Base-by-base conservation (phyloP, 495 filamentous ascomycete species). In the Lichenothelia convexa region DNA sequence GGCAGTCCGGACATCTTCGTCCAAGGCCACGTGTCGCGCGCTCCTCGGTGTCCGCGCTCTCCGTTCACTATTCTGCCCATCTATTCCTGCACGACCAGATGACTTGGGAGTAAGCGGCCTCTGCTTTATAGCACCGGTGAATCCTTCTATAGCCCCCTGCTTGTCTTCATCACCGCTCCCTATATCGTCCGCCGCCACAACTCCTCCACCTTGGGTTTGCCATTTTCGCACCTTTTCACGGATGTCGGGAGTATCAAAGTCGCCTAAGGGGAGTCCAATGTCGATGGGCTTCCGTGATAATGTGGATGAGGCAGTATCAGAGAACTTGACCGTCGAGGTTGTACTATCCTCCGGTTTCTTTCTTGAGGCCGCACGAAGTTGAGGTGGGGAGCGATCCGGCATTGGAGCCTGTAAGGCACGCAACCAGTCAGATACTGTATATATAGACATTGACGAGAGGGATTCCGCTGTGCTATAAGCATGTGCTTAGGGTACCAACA, bases 1-100 rank as follows among this genome's bases (percentile, higher is more conserved):
- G 15, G 51, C 57, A 26, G 39, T 36, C 18, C 43, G 50, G 18
- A 57, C 35, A 2, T 60, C 55, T 8, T 47, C 44, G 24, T 50
- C 50, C 30, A 55, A 32, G 26, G 39, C 42, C 33, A 43, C 48
- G 38, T 44, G 46, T 21, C 19, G 33, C n/a, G 38, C 38, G 32
- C 46, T 52, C 32, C 48, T 45, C 18, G 38, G 41, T 34, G 34
- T 44, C 36, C 44, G 7, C 12, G 37, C 37, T 22, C 17, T 39
- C 29, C 6, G 6, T 1, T 33, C 31, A 8, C n/a, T 8, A 12
- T 12, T 18, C 32, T 36, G n/a, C 9, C 13, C n/a, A 12, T 36
- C 18, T 17, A 11, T 17, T 22, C 34, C 34, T 22, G 18, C 4
- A 4, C 36, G 27, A 5, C 11, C 16, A 11, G 20, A 27, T 20